Evolutionary conservation across 2,329 filamentous ascomycete species (phyloP).

Genomic region (Peltaster fructicola): DNA sequence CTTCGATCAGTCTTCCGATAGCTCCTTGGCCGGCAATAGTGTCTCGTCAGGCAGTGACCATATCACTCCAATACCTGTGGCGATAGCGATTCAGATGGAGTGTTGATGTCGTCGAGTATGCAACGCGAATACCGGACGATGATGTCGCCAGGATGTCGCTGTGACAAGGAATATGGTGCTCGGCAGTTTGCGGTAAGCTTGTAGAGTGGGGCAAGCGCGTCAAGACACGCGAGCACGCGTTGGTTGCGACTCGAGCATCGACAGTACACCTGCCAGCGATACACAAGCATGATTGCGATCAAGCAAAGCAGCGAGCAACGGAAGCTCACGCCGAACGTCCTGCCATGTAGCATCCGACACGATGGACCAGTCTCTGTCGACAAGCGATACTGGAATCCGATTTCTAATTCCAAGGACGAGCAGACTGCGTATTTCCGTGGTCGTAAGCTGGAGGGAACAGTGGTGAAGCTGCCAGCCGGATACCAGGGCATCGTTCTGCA

Average conservation of each 20-base stretch:
- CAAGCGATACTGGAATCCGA: constrained; percentile 54
- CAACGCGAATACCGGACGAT: too few relatives aligned
- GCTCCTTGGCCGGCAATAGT: too few relatives aligned
- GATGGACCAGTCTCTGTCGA: constrained; percentile 50
- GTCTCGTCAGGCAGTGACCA: too few relatives aligned
- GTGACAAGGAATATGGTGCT: too few relatives aligned
- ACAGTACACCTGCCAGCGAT: neutral
- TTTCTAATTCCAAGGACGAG: constrained; percentile 3
- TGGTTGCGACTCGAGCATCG: neutral
- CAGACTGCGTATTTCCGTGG: constrained; percentile 56
- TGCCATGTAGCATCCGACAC: constrained; percentile 68
- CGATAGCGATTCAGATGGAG: too few relatives aligned
- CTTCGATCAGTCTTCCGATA: too few relatives aligned
- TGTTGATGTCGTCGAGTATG: too few relatives aligned
- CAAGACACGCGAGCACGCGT: too few relatives aligned
- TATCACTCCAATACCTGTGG: too few relatives aligned
- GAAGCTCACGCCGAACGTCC: constrained; percentile 46
- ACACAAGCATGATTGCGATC: constrained; percentile 27
- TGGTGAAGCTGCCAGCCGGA: constrained; percentile 48
- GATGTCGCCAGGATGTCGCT: too few relatives aligned
- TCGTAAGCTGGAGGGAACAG: constrained; percentile 54
- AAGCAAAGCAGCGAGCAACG: constrained; percentile 12
- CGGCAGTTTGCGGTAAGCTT: too few relatives aligned
- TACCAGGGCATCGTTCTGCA: constrained; percentile 34
- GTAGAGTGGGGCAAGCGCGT: too few relatives aligned